Conservation (phyloP, 2,329 filamentous ascomycete species). For the Microcyclospora tardicrescens region DNA sequence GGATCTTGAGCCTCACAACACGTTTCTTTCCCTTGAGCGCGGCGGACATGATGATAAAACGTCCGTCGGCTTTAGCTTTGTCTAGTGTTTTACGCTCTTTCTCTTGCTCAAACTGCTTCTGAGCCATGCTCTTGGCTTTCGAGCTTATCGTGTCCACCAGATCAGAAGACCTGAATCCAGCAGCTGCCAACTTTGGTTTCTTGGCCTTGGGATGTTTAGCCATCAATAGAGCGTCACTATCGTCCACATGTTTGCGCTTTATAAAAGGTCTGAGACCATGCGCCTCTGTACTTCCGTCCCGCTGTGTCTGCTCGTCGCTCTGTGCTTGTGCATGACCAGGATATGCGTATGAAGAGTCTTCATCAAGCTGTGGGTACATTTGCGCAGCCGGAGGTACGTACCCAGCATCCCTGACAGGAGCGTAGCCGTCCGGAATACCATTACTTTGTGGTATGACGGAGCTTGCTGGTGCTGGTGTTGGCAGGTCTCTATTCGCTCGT, state of each 20-base stretch:
- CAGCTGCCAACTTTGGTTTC: slow-evolving; percentile 21
- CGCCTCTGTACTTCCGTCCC: slow-evolving; percentile 16
- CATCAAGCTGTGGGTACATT: slow-evolving; percentile 20
- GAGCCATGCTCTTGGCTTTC: slow-evolving; percentile 30
- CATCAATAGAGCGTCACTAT: slow-evolving; percentile 25
- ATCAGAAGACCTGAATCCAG: slow-evolving; percentile 20
- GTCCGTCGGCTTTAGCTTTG: slow-evolving; percentile 29
- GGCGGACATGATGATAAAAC: slow-evolving; percentile 34
- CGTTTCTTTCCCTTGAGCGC: slow-evolving; percentile 33
- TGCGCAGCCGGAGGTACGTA: slow-evolving; percentile 15
- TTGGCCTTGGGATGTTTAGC: slow-evolving; percentile 21
- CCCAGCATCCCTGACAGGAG: slow-evolving; percentile 16
- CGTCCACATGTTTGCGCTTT: slow-evolving; percentile 14
- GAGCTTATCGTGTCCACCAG: slow-evolving; percentile 15
- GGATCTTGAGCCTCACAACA: slow-evolving; percentile 29
- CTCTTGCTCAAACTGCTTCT: slow-evolving; percentile 35
- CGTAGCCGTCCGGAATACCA: slow-evolving; percentile 18
- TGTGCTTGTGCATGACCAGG: slow-evolving; percentile 13
- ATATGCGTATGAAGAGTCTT: slow-evolving; percentile 15
- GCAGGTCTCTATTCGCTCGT: slow-evolving; percentile 10
- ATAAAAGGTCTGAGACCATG: slow-evolving; percentile 14
- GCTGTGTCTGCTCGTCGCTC: slow-evolving; percentile 19
- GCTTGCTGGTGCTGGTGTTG: slow-evolving; percentile 13
- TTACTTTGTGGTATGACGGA: slow-evolving; percentile 1
- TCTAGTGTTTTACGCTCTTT: slow-evolving; percentile 29